Evolutionary conservation across 1,139 yeast species (phyloP).

Genomic region (Magnusiomyces starmeri): DNA sequence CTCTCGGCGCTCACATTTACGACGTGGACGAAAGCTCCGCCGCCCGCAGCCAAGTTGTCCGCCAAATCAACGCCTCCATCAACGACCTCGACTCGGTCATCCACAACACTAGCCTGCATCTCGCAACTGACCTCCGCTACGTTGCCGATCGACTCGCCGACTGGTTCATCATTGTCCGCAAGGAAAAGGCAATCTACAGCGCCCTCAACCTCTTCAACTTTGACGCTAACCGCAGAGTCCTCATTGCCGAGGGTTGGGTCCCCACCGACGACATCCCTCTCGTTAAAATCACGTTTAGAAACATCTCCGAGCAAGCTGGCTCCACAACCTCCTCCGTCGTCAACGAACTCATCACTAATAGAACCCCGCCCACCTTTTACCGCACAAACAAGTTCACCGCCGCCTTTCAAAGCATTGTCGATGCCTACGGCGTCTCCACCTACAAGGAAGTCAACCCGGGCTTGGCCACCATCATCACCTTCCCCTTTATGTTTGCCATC

Average conservation of each 20-base stretch:
- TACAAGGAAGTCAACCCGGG: conserved; percentile 97
- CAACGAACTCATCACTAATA: conserved; percentile 69
- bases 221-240: conserved; percentile 76
- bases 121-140: conserved; percentile 68
- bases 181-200: conserved; percentile 70
- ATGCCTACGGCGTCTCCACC: conserved; percentile 90
- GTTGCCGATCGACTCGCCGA: conserved; percentile 67
- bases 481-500: conserved; percentile 97
- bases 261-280: conserved; percentile 50
- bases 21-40: conserved; percentile 53
- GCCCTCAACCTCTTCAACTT: conserved; percentile 77
- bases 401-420: conserved; percentile 89
- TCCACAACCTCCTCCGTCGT: conserved; percentile 69
- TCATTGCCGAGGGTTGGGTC: conserved; percentile 98
- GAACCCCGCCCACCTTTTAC: conserved; percentile 91
- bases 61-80: conserved; percentile 51
- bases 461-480: conserved; percentile 85
- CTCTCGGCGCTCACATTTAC: conserved; percentile 75
- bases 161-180: conserved; percentile 60
- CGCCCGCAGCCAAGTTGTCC: conserved; percentile 51
- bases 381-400: conserved; percentile 84
- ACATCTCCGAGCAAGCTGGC: conserved; percentile 51
- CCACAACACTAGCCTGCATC: conserved; percentile 60
- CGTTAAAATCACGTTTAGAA: conserved; percentile 47
- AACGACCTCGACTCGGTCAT: conserved; percentile 62